Conservation (phyloP, 2,329 filamentous ascomycete genomes). For the Thielaviopsis euricoi region DNA sequence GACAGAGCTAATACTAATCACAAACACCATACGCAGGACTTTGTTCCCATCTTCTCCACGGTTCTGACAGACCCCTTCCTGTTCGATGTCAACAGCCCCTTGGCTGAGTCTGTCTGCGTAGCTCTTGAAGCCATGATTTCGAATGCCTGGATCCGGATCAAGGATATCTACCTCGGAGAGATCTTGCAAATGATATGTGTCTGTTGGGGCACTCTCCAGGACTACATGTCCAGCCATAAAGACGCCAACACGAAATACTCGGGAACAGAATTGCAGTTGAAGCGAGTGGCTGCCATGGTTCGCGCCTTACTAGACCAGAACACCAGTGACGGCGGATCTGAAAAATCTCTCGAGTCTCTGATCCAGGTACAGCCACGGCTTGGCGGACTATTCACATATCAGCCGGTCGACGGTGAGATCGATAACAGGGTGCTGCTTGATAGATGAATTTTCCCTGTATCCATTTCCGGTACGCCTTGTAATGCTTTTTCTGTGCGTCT, state of each 20-base stretch:
- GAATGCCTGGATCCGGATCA: conserved; percentile 56
- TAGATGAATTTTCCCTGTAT: conserved; percentile 79
- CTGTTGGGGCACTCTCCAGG: conserved; percentile 44
- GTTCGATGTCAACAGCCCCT: conserved; percentile 35
- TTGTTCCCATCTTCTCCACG: conserved; percentile 49
- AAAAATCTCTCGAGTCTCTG: neutral
- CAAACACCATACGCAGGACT: conserved; percentile 33
- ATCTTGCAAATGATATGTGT: conserved; percentile 44
- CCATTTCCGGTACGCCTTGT: conserved; percentile 95
- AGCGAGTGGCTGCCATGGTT: neutral
- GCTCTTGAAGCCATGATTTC: conserved; percentile 41
- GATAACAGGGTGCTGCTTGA: conserved; percentile 59
- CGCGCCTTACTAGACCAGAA: neutral
- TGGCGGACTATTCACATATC: neutral
- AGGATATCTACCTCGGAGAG: conserved; percentile 18
- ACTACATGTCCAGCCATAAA: conserved; percentile 17
- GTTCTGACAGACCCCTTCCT: conserved; percentile 53
- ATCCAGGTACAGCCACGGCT: neutral
- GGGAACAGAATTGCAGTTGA: neutral
- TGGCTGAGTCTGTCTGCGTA: conserved; percentile 31
- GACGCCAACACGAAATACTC: neutral
- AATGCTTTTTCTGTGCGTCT: conserved; percentile 80
- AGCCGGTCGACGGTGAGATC: conserved; percentile 23
- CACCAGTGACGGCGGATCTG: conserved; percentile 2
- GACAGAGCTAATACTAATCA: neutral